A percentile compares a stretch with the other conserved stretches of the same genome.
These are phyloP conservation scores for Simmondsia chinensis DNA, from an alignment of 148 eudicot species.

Conservation along the genomic window DNA sequence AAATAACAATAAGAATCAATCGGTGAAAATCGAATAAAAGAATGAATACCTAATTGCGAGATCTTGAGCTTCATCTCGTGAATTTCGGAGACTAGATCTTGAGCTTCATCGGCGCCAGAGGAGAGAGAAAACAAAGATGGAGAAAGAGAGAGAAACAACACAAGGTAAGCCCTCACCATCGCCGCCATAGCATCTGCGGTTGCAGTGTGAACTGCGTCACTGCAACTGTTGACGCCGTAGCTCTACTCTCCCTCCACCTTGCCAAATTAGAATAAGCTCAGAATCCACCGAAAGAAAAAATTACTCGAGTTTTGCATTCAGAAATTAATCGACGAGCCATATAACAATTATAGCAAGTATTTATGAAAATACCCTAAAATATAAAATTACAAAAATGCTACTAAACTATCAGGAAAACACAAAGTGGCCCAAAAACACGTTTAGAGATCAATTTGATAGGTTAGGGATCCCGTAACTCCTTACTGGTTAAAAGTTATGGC, in stretches of 20 bases:
- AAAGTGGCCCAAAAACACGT: too few relatives aligned
- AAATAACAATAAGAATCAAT: not conserved
- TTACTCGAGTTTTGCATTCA: too few relatives aligned
- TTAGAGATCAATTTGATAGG: too few relatives aligned
- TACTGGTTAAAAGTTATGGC: too few relatives aligned
- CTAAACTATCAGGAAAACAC: too few relatives aligned
- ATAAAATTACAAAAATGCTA: too few relatives aligned
- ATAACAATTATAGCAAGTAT: too few relatives aligned
- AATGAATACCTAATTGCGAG: constrained; percentile 40
- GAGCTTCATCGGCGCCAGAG: not conserved
- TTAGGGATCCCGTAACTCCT: too few relatives aligned
- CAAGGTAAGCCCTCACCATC: not conserved
- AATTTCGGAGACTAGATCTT: constrained; percentile 21
- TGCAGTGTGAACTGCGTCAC: too few relatives aligned
- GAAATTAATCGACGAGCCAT: too few relatives aligned
- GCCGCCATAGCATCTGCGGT: not conserved
- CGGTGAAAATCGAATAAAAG: not conserved
- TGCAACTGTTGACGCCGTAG: not conserved
- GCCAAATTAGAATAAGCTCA: not conserved
- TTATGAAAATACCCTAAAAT: too few relatives aligned
- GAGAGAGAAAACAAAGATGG: constrained; percentile 12
- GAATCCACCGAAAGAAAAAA: too few relatives aligned
- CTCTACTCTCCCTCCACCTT: not conserved
- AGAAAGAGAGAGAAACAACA: constrained; percentile 7
- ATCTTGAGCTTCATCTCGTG: constrained; percentile 38